Percentiles rank a stretch among this genome's conserved stretches.
These are phyloP conservation scores for Aspergillus taichungensis DNA, from an alignment of 495 filamentous ascomycete species.

Conservation along the genomic window DNA sequence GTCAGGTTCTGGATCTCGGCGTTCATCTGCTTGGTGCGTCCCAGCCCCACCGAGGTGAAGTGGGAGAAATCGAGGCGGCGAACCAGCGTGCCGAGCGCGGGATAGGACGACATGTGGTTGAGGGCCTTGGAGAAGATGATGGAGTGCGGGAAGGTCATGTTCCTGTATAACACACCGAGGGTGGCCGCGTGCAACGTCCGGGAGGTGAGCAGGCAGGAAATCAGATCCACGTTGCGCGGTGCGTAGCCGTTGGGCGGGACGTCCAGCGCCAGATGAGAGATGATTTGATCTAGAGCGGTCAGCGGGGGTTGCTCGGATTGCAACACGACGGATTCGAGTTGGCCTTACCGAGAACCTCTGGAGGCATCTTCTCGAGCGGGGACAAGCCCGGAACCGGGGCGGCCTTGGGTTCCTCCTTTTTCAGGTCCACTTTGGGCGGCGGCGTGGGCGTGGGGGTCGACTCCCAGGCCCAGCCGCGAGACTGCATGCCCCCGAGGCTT, in stretches of 20 bases:
- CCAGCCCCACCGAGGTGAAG: conserved; percentile 76
- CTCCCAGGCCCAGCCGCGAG: conserved; percentile 50
- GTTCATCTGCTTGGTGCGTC: conserved; percentile 73
- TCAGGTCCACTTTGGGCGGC: conserved; percentile 19
- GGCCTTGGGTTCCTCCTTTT: conserved; percentile 18
- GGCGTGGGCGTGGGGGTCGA: conserved; percentile 17
- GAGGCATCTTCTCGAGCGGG: conserved; percentile 58
- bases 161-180: conserved; percentile 66
- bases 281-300: conserved; percentile 55
- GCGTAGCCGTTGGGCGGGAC: conserved; percentile 69
- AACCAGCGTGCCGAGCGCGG: conserved; percentile 67
- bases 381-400: conserved; percentile 21
- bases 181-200: conserved; percentile 68
- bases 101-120: conserved; percentile 57
- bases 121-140: conserved; percentile 81
- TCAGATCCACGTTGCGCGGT: conserved; percentile 73
- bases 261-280: conserved; percentile 65
- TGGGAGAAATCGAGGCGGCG: conserved; percentile 80
- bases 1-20: conserved; percentile 75
- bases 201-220: conserved; percentile 69
- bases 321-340: conserved; percentile 6
- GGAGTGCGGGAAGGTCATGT: conserved; percentile 83
- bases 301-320: too few relatives aligned
- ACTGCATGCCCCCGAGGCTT: conserved; percentile 36
- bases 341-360: conserved; percentile 62